Evolutionary conservation across 176 grass and related monocot species (phyloP), one percentile per base, ranked within the genome.

Genomic region (Lolium perenne): DNA sequence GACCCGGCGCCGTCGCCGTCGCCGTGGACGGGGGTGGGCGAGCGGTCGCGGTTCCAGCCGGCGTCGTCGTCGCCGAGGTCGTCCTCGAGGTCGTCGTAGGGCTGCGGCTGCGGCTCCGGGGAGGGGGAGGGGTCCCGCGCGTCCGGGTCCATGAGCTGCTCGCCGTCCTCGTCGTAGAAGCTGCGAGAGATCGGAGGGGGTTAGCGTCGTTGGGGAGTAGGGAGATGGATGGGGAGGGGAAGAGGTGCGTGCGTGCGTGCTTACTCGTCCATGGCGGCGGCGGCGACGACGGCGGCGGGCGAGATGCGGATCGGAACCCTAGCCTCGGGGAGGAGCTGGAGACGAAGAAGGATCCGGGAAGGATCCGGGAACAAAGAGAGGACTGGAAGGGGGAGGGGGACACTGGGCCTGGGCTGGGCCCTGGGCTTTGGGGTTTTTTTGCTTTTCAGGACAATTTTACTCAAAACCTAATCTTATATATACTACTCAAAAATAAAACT

Each of bases 91-190:
- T 89, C 93, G 40, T 89, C 87, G 86, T 77, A 91, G 16, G 78
- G 59, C 51, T 80, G 81, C 46, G 59, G 41, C 47, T 82, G 78
- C 18, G 66, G 84, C 54, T 84, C 78, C 2, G 82, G 65, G 2
- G 89, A 22, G 29, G 82, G 17, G 32, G 93, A 41, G 29, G 54
- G 8, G 54, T 83, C 87, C 13, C 82, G 89, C 38, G 79, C 85
- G 47, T 96, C 90, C 11, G 82, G 80, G 86, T 95, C 90, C 94
- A 98, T 87, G 74, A 94, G 80, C 38, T 88, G 81, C 84, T 94
- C 97, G 16, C 97, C 97, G 38, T 98, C 94, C 50, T 98, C 97
- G 66, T 98, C 94, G 76, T 84, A 81, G 71, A 90, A 94, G 10
- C 94, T 98, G 91, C 50, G 18, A 21, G 46, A 13, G 73, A 73